Conservation (phyloP, 2,329 filamentous ascomycete genomes). For the Drechslerella coelobrocha region DNA sequence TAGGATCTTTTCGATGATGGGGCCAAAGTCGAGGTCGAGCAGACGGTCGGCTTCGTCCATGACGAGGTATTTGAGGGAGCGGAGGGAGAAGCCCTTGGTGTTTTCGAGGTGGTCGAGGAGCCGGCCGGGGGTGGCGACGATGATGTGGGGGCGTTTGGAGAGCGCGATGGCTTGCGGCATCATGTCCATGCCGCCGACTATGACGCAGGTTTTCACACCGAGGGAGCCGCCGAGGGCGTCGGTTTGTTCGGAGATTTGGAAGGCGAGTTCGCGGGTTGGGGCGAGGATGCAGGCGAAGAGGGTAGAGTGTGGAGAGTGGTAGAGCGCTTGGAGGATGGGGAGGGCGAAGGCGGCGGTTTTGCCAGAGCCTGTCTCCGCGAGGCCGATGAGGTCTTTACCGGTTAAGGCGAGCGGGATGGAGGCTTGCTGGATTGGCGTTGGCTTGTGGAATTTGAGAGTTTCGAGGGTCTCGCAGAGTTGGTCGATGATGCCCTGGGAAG, state of each 20-base stretch:
- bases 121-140: constrained; percentile 89
- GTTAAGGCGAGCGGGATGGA: constrained; percentile 81
- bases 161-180: constrained; percentile 87
- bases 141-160: constrained; percentile 92
- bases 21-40: constrained; percentile 91
- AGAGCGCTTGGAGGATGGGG: constrained; percentile 76
- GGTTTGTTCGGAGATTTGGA: constrained; percentile 86
- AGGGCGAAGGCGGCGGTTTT: constrained; percentile 96
- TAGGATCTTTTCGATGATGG: constrained; percentile 88
- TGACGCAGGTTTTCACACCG: constrained; percentile 80
- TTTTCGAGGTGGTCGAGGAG: constrained; percentile 92
- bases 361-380: constrained; percentile 93
- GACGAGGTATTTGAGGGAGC: constrained; percentile 82
- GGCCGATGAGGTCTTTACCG: constrained; percentile 85
- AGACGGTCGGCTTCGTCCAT: constrained; percentile 95
- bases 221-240: constrained; percentile 88
- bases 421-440: constrained; percentile 87
- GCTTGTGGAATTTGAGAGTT: constrained; percentile 78
- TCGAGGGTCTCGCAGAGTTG: constrained; percentile 87
- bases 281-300: constrained; percentile 89
- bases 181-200: constrained; percentile 96
- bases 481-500: constrained; percentile 76
- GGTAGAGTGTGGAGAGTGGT: constrained; percentile 82
- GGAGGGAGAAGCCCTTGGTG: constrained; percentile 91
- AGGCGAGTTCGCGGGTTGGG: constrained; percentile 89